Percentiles rank a stretch among this genome's conserved stretches.
Conservation (phyloP, 176 grass and related monocot species). For the Poa pratensis region DNA sequence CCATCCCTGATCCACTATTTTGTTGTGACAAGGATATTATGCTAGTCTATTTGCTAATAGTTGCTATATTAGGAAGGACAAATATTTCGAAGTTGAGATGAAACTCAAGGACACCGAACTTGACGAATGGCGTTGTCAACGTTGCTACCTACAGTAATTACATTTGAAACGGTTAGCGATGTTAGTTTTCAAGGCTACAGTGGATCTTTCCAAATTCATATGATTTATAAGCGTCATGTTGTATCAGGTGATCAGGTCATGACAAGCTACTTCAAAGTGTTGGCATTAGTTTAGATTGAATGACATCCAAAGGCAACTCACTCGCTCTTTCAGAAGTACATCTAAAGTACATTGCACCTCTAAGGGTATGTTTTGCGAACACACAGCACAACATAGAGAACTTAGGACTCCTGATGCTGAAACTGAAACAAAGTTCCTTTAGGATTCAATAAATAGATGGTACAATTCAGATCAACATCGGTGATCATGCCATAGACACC, state of each 20-base stretch:
- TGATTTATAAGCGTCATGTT: not conserved
- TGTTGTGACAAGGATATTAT: not conserved
- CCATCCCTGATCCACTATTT: not conserved
- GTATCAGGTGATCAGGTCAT: constrained; percentile 44
- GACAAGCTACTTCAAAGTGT: constrained; percentile 49
- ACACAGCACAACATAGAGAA: not conserved
- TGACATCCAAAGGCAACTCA: constrained; percentile 45
- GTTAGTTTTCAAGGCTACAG: not conserved
- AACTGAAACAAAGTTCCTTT: not conserved
- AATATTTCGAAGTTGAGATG: constrained; percentile 51
- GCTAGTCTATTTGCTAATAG: not conserved
- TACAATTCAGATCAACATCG: not conserved
- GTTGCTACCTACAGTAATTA: constrained; percentile 48
- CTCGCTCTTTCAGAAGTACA: constrained; percentile 49
- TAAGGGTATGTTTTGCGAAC: constrained; percentile 48
- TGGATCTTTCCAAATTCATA: constrained; percentile 1
- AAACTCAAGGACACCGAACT: constrained; percentile 59
- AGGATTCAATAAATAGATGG: constrained; percentile 6
- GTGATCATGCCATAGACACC: not conserved
- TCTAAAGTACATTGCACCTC: constrained; percentile 60
- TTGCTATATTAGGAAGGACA: constrained; percentile 32
- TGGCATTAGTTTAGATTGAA: constrained; percentile 43
- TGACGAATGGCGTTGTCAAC: constrained; percentile 58
- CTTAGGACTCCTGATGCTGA: not conserved
- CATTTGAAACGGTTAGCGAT: constrained; percentile 51